Percentiles rank a stretch among this genome's conserved stretches.
Evolutionary conservation across 805 yeast species (phyloP).

Genomic region (Sugiyamaella valdiviana): DNA sequence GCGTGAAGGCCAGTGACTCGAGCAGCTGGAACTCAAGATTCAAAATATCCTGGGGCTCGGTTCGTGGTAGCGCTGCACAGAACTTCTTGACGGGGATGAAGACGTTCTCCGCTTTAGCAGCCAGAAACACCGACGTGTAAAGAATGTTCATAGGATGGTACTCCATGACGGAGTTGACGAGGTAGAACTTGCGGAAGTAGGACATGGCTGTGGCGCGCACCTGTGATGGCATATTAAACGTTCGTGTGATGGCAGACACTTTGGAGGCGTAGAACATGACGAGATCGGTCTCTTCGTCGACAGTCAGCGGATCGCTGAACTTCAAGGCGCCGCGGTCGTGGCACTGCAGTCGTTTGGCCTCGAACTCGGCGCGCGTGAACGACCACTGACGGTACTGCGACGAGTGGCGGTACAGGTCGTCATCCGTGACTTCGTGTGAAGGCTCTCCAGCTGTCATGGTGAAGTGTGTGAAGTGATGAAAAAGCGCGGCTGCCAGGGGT

Average conservation of each 20-base stretch:
- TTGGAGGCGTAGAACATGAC: constrained; percentile 68
- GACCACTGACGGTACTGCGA: constrained; percentile 87
- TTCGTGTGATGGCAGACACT: constrained; percentile 61
- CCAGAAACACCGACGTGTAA: constrained; percentile 75
- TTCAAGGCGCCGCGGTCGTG: constrained; percentile 50
- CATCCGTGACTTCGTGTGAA: constrained; percentile 48
- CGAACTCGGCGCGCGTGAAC: constrained; percentile 55
- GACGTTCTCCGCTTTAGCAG: constrained; percentile 88
- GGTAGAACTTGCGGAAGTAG: constrained; percentile 73
- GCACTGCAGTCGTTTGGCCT: constrained; percentile 41
- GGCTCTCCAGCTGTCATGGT: background rate
- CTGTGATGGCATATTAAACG: constrained; percentile 79
- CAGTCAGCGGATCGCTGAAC: constrained; percentile 41
- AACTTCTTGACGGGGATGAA: constrained; percentile 81
- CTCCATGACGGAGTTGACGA: constrained; percentile 77
- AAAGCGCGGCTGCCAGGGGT: background rate
- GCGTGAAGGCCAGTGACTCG: constrained; percentile 68
- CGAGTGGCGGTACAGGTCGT: constrained; percentile 82
- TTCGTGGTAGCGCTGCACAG: constrained; percentile 60
- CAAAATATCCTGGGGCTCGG: constrained; percentile 58
- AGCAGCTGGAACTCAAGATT: constrained; percentile 74
- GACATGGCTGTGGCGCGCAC: constrained; percentile 81
- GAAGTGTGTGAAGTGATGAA: background rate
- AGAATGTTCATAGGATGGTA: constrained; percentile 79
- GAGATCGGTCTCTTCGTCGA: constrained; percentile 65